Conservation (phyloP, 345 rosid species). For the Cardiospermum halicacabum region DNA sequence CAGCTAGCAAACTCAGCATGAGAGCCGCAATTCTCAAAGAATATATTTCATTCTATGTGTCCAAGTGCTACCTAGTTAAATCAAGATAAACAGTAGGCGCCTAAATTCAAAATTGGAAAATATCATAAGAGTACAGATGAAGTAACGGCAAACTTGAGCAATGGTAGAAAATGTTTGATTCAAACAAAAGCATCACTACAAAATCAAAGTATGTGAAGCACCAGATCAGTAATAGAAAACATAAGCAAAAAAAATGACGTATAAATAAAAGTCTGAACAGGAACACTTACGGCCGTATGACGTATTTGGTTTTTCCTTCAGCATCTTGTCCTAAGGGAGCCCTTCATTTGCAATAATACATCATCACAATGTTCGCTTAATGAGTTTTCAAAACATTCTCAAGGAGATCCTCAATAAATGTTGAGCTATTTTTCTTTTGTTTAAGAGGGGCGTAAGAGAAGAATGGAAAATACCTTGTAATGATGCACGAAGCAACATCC, state of each 20-base stretch:
- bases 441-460: background rate
- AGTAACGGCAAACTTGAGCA: background rate
- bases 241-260: background rate
- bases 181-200: background rate
- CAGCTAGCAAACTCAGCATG: background rate
- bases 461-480: constrained; percentile 57
- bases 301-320: constrained; percentile 91
- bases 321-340: constrained; percentile 72
- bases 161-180: background rate
- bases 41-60: background rate
- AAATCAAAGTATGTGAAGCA: background rate
- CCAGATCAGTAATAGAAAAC: constrained; percentile 14
- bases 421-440: background rate
- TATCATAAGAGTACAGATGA: background rate
- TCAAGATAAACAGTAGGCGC: background rate
- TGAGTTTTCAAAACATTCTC: background rate
- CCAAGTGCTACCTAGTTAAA: background rate
- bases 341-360: constrained; percentile 38
- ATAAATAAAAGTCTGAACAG: constrained; percentile 3
- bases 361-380: constrained; percentile 2
- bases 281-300: constrained; percentile 79
- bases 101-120: background rate
- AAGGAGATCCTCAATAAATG: background rate
- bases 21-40: background rate
- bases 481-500: constrained; percentile 82